Conservation (phyloP, 2,329 filamentous ascomycete genomes). For the Westerdykella ornata region DNA sequence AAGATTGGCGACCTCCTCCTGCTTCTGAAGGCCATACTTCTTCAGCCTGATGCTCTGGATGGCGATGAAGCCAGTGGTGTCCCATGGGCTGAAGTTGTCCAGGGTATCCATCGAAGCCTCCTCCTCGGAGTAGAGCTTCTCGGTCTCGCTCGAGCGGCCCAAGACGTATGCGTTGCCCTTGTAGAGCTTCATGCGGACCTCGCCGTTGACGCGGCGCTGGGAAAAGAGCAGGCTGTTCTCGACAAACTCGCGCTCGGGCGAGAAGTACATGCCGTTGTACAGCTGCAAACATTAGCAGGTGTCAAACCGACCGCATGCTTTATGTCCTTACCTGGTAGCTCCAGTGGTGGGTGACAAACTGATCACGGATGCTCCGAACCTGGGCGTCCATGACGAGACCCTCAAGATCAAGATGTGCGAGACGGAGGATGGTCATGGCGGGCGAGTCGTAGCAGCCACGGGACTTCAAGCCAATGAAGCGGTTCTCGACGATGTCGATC, state of each 20-base stretch:
- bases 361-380: conserved; percentile 62
- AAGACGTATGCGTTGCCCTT: conserved; percentile 60
- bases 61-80: conserved; percentile 62
- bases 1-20: conserved; percentile 24
- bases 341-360: conserved; percentile 55
- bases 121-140: conserved; percentile 62
- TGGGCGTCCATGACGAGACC: conserved; percentile 63
- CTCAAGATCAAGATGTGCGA: conserved; percentile 56
- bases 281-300: conserved; percentile 12
- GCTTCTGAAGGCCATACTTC: conserved; percentile 38
- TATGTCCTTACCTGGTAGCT: conserved; percentile 31
- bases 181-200: conserved; percentile 58
- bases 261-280: conserved; percentile 63
- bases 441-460: conserved; percentile 68
- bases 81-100: conserved; percentile 58
- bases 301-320: not conserved
- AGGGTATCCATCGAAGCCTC: conserved; percentile 66
- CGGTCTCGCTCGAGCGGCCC: conserved; percentile 55
- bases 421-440: conserved; percentile 44
- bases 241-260: conserved; percentile 63
- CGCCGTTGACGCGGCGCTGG: conserved; percentile 38
- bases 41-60: conserved; percentile 58
- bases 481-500: conserved; percentile 77
- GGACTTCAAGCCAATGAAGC: conserved; percentile 73
- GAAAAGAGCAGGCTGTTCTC: conserved; percentile 50